Evolutionary conservation across 2,329 filamentous ascomycete genomes (phyloP).

Genomic region (Talaromyces piceae): DNA sequence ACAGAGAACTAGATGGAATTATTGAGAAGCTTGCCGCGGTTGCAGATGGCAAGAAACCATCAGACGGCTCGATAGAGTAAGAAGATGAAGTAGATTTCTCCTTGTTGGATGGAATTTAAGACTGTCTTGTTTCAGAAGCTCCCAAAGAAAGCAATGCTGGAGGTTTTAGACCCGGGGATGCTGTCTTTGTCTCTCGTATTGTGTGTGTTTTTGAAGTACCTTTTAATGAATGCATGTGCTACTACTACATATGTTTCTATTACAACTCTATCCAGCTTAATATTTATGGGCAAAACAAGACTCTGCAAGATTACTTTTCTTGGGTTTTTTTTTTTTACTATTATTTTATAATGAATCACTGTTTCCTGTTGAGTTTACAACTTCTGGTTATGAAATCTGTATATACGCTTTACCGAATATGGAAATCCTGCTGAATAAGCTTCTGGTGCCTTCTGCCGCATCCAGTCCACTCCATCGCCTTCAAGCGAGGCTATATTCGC

Average conservation of each 20-base stretch:
- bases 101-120: neutral
- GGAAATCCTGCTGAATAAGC: neutral
- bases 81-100: neutral
- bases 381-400: too few species aligned
- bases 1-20: neutral
- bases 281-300: neutral
- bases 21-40: conserved; percentile 5
- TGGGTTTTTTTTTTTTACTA: too few species aligned
- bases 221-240: neutral
- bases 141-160: neutral
- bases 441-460: neutral
- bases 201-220: neutral
- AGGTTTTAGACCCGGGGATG: neutral
- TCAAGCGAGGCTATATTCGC: neutral
- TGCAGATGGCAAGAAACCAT: conserved; percentile 5
- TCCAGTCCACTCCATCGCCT: neutral
- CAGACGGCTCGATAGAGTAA: conserved; percentile 9
- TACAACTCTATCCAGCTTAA: neutral
- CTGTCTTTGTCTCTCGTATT: neutral
- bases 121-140: neutral
- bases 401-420: too few species aligned
- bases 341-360: too few species aligned
- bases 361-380: too few species aligned
- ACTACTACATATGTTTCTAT: neutral
- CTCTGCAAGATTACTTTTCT: neutral